Evolutionary conservation across 2,329 filamentous ascomycete genomes (phyloP), one percentile per base, ranked within the genome.

Genomic region (Fusarium fujikuroi): DNA sequence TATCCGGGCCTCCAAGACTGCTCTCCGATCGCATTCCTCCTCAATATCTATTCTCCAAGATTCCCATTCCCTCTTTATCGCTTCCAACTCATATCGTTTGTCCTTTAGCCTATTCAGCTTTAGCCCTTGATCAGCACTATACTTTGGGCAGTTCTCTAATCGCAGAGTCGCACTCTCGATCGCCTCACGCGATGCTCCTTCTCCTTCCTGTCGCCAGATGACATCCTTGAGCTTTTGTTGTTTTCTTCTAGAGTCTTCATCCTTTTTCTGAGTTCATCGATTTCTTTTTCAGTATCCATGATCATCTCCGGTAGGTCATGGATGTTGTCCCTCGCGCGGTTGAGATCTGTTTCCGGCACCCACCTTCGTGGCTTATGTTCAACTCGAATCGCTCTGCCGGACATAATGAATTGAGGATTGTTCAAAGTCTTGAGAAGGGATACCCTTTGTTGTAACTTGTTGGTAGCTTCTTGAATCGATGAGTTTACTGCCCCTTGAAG

Each of bases 231-330:
- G 2, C 6, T 11, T 23, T 43, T 18, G 15, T 18, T 43, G 0
- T 23, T 1, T 15, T 43, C n/a, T 16, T 43, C n/a, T 4, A 43
- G n/a, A 16, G 6, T 43, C 5, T 43, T 9, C 18, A 21, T 46
- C 43, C 1, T 7, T 0, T 7, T 4, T 1, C 5, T 46, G 11
- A 44, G 0, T 46, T 9, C 4, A 15, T 21, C 12, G 0, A 21
- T 28, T 1, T 47, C 3, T 18, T 47, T 21, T 19, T 28, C 25
- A 10, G 12, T 19, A 1, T 46, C 2, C 7, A 15, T 46, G 19
- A 46, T 46, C 12, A 3, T 19, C 18, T 15, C 10, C 25, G 3
- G 12, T 12, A 46, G 18, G 12, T 15, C 25, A 28, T 21, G 1
- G 43, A 46, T 28, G 18, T 21, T 46, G 12, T 28, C 5, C 5